A percentile compares a stretch with the other conserved stretches of the same genome.
Evolutionary conservation across 768 basidiomycete genomes (phyloP).

Genomic region (Dioszegia aurantiaca): DNA sequence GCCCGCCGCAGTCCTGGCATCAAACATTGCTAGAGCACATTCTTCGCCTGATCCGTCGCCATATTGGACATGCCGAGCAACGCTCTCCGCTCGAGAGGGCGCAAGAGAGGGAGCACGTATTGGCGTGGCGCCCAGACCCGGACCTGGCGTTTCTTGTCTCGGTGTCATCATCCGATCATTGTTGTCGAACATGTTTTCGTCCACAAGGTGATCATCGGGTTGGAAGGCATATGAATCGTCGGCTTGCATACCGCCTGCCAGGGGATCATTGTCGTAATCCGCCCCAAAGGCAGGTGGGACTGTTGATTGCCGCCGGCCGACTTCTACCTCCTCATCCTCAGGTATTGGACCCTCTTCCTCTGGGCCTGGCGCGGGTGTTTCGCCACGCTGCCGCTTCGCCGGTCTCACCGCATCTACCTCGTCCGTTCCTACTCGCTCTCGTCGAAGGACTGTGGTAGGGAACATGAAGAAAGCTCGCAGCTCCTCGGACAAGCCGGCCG

Average conservation of each 20-base stretch:
- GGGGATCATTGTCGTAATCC: slow-evolving; percentile 14
- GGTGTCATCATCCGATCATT: slow-evolving; percentile 13
- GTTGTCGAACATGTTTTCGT: slow-evolving; percentile 8
- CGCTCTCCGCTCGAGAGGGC: slow-evolving; percentile 33
- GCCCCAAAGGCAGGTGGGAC: slow-evolving; percentile 19
- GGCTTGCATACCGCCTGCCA: slow-evolving; percentile 14
- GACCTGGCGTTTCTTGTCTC: slow-evolving; percentile 4
- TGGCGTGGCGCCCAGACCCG: background rate
- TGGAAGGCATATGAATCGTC: slow-evolving; percentile 9
- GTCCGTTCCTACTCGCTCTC: slow-evolving; percentile 55
- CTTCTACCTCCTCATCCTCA: slow-evolving; percentile 64
- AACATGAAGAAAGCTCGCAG: slow-evolving; percentile 80
- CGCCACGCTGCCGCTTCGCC: slow-evolving; percentile 57
- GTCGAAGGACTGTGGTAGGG: slow-evolving; percentile 63
- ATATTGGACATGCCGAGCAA: slow-evolving; percentile 52
- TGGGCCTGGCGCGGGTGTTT: slow-evolving; percentile 49
- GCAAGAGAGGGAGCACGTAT: slow-evolving; percentile 15
- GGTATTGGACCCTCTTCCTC: slow-evolving; percentile 39
- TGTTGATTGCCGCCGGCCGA: slow-evolving; percentile 58
- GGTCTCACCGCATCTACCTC: slow-evolving; percentile 56
- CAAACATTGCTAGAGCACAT: slow-evolving; percentile 62
- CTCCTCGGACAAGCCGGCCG: slow-evolving; percentile 67
- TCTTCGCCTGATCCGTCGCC: slow-evolving; percentile 57
- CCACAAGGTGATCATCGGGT: background rate
- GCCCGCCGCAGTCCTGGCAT: slow-evolving; percentile 12